Evolutionary conservation across 108 stramenopile species (phyloP), one percentile per base, ranked within the genome.

Genomic region (Ochromonas danica): DNA sequence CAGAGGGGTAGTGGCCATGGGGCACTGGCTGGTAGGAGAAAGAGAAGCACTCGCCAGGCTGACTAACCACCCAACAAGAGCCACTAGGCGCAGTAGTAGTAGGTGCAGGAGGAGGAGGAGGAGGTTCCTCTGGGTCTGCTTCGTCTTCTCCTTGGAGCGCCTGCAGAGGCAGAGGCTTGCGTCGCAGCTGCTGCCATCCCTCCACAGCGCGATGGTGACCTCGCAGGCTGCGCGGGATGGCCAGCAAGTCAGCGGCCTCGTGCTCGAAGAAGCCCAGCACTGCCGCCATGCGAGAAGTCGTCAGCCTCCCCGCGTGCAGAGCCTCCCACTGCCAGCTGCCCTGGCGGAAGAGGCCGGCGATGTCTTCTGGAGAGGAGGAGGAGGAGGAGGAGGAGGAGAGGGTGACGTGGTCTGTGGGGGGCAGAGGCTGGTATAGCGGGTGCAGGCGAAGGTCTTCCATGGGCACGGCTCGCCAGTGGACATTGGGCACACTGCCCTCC

Each of bases 201-300:
- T 3, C 3, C 31, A 67, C 33, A 22, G 35, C 63, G 6, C 35
- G 27, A 22, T 28, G 10, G 35, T 67, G 63, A 10, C 63, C 63
- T 25, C 10, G 31, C 6, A 67, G 63, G 25, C 33, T 35, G 6
- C 25, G 3, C 25, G 63, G 63, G 6, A 67, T 36, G 6, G 3
- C 31, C 17, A 67, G 35, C 6, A 31, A 31, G 3, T 28, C 6
- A 31, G 63, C 17, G 6, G 33, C 35, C 35, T 31, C 6, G 6
- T 3, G 35, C 25, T 67, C 63, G 25, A 14, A 67, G 31, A 67
- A 28, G 3, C 63, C 63, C 31, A 67, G 6, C 30, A 22, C 31
- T 67, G 63, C 17, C 25, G 63, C 3, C 6, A 22, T 6, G 25
- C 63, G 31, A 67, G 63, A 67, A 67, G 63, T 67, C 17, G 63